Evolutionary conservation across 202 grass and related monocot genomes (phyloP).

Genomic region (Eragrostis tef): DNA sequence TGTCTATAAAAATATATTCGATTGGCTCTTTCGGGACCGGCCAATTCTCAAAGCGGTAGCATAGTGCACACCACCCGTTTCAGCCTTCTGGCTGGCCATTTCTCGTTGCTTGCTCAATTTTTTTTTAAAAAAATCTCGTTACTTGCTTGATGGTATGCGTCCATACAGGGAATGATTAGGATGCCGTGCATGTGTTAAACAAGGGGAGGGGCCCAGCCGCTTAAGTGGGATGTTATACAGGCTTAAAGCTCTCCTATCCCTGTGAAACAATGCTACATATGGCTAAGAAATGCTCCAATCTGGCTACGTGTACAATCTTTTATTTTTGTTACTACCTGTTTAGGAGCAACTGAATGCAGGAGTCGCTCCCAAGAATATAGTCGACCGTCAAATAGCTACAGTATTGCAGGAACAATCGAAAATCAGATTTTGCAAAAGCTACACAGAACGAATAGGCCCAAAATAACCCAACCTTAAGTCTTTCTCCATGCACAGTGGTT

Average conservation of each 20-base stretch:
- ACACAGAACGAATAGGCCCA: neutral
- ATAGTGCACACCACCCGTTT: too few species aligned
- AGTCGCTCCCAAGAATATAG: too few species aligned
- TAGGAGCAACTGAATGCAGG: too few species aligned
- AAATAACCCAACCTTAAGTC: neutral
- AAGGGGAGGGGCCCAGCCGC: neutral
- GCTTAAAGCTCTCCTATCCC: neutral
- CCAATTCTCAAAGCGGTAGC: too few species aligned
- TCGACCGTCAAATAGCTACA: too few species aligned
- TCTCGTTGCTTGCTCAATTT: too few species aligned
- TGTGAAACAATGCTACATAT: neutral
- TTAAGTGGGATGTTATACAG: neutral
- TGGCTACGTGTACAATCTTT: neutral
- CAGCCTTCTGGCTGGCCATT: too few species aligned
- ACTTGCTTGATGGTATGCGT: neutral
- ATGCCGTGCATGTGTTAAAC: neutral
- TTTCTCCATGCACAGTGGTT: too few species aligned
- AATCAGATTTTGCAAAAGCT: too few species aligned
- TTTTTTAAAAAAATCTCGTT: too few species aligned
- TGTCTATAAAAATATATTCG: neutral
- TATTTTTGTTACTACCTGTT: too few species aligned
- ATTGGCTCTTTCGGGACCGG: constrained; percentile 31
- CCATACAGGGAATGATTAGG: constrained; percentile 15
- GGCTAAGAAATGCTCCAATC: neutral
- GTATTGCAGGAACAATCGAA: too few species aligned